These are phyloP conservation scores for Lachancea fermentati DNA, from an alignment of 805 yeast species.

Conservation along the genomic window DNA sequence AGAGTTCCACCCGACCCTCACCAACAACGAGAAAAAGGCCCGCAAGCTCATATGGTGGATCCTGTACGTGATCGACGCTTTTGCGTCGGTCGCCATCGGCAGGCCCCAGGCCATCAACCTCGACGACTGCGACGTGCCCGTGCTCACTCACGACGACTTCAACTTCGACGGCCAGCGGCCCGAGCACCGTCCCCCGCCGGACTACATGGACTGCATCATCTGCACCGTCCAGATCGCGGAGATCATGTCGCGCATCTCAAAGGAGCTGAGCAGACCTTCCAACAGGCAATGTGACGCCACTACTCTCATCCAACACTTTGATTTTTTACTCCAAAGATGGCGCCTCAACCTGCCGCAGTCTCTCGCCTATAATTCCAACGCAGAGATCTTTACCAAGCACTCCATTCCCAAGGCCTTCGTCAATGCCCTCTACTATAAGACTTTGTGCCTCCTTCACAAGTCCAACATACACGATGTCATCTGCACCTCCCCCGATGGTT, in stretches of 20 bases:
- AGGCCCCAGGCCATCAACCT: constrained; percentile 8
- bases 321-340: constrained; percentile 7
- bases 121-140: constrained; percentile 10
- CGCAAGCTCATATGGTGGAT: constrained; percentile 9
- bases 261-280: constrained; percentile 5
- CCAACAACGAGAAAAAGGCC: constrained; percentile 6
- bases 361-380: constrained; percentile 6
- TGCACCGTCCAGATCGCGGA: constrained; percentile 9
- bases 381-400: constrained; percentile 7
- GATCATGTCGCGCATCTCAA: constrained; percentile 6
- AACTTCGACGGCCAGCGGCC: constrained; percentile 5
- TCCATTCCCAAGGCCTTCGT: constrained; percentile 9
- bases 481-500: constrained; percentile 3
- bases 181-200: constrained; percentile 2
- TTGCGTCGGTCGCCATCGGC: constrained; percentile 7
- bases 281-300: constrained; percentile 4
- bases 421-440: constrained; percentile 8
- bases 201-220: constrained; percentile 6
- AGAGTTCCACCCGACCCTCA: constrained; percentile 6
- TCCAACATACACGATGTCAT: constrained; percentile 7
- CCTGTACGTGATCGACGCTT: constrained; percentile 5
- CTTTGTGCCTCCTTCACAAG: constrained; percentile 7
- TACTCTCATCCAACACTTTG: constrained; percentile 3
- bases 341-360: constrained; percentile 5
- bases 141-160: constrained; percentile 7